phyloP scores from a whole-genome alignment of 2,329 filamentous ascomycete genomes.

The Elsinoe perseae region DNA sequence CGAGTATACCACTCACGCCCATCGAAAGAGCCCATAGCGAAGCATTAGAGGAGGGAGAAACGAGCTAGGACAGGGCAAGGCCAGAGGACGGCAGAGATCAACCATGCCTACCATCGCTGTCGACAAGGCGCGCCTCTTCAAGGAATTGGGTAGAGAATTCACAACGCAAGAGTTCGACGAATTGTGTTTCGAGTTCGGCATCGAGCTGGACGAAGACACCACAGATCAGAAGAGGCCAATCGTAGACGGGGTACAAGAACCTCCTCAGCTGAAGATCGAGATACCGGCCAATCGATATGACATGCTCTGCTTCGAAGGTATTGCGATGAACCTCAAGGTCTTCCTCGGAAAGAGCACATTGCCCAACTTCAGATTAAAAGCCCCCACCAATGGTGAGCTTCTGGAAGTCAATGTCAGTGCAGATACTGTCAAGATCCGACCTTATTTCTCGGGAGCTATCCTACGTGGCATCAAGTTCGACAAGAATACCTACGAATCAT shows the following conservation, averaged over 20 bases:
- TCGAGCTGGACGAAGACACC: slow-evolving; percentile 95
- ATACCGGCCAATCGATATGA: slow-evolving; percentile 92
- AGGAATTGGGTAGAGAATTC: slow-evolving; percentile 83
- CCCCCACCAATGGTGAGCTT: slow-evolving; percentile 64
- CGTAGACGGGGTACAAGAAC: slow-evolving; percentile 71
- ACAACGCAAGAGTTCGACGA: slow-evolving; percentile 94
- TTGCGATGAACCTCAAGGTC: slow-evolving; percentile 90
- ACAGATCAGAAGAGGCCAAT: slow-evolving; percentile 65
- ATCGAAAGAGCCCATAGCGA: too few species aligned
- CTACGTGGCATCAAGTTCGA: slow-evolving; percentile 88
- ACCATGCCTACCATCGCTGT: slow-evolving; percentile 94
- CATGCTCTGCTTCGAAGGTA: slow-evolving; percentile 96
- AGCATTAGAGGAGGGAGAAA: not conserved
- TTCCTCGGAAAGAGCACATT: slow-evolving; percentile 70
- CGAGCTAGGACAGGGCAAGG: not conserved
- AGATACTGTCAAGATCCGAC: slow-evolving; percentile 69
- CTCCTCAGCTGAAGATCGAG: slow-evolving; percentile 93
- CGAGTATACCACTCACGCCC: too few species aligned
- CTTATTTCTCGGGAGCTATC: slow-evolving; percentile 82
- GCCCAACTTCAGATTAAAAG: slow-evolving; percentile 70
- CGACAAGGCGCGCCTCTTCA: slow-evolving; percentile 91
- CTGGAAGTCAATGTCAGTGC: slow-evolving; percentile 74
- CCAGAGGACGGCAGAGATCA: slow-evolving; percentile 19
- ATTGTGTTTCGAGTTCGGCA: slow-evolving; percentile 96
- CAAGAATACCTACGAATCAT: slow-evolving; percentile 85